Conservation (phyloP, 1,139 yeast species). For the Hyphopichia khmerensis region DNA sequence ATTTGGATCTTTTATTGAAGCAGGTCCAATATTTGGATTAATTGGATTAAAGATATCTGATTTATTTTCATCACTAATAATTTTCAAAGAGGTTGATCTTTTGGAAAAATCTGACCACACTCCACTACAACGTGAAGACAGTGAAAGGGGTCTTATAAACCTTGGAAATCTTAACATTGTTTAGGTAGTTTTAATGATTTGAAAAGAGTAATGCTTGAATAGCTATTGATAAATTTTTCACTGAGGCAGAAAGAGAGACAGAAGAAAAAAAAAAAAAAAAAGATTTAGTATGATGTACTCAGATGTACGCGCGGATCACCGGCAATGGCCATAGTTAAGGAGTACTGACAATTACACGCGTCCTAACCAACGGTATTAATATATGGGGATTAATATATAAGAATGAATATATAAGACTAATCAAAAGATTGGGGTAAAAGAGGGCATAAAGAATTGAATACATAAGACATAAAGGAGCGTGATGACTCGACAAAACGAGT, state of each 20-base stretch:
- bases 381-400: no score
- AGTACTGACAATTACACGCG: no score
- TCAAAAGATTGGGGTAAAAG: no score
- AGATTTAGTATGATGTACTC: no score
- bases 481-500: no score
- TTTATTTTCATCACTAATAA: slow-evolving; percentile 28
- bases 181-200: background rate
- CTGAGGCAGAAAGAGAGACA: background rate
- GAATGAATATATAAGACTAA: no score
- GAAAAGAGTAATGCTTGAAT: background rate
- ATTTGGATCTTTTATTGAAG: slow-evolving; percentile 18
- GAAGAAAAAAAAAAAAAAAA: background rate
- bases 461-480: no score
- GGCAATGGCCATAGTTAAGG: no score
- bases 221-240: background rate
- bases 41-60: slow-evolving; percentile 35
- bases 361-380: no score
- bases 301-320: no score
- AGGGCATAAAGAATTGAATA: no score
- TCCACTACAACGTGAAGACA: slow-evolving; percentile 17
- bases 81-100: slow-evolving; percentile 39
- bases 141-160: background rate
- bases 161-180: background rate
- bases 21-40: slow-evolving; percentile 32
- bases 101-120: slow-evolving; percentile 49